phyloP scores from a whole-genome alignment of 2,329 filamentous ascomycete genomes.

The Alternaria alternata region DNA sequence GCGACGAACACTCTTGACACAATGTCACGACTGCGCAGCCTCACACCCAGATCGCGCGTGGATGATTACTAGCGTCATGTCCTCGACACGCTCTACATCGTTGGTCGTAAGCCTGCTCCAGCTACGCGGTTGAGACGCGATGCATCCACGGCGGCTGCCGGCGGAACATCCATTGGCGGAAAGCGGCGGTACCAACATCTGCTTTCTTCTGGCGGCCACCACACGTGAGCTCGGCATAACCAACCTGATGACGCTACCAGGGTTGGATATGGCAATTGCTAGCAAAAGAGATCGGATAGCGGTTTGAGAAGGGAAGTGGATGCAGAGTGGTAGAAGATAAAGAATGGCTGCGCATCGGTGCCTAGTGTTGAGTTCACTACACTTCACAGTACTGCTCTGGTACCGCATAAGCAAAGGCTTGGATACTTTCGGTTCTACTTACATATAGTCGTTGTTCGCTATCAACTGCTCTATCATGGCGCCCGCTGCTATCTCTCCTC shows the following conservation, averaged over 20 bases:
- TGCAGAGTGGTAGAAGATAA: slow-evolving; percentile 28
- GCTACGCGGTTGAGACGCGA: background rate
- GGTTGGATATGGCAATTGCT: slow-evolving; percentile 24
- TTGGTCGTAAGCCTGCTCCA: background rate
- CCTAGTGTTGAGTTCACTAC: slow-evolving; percentile 1
- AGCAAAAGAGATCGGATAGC: slow-evolving; percentile 27
- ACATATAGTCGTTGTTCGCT: background rate
- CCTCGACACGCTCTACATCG: background rate
- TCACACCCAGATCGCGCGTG: background rate
- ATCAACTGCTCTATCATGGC: slow-evolving; percentile 34
- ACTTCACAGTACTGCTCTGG: background rate
- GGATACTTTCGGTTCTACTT: background rate
- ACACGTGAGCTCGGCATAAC: slow-evolving; percentile 43
- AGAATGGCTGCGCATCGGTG: slow-evolving; percentile 15
- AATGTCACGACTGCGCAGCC: background rate
- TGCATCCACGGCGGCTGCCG: slow-evolving; percentile 23
- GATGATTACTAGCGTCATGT: no score
- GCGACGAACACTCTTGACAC: background rate
- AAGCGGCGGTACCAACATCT: slow-evolving; percentile 24
- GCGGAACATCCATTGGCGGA: slow-evolving; percentile 30
- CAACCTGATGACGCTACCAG: slow-evolving; percentile 27
- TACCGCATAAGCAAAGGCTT: background rate
- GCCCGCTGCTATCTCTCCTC: slow-evolving; percentile 51
- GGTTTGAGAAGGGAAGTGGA: slow-evolving; percentile 36
- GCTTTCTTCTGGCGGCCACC: slow-evolving; percentile 25